Conservation (phyloP, 495 filamentous ascomycete genomes). For the Jackrogersella multiformis region DNA sequence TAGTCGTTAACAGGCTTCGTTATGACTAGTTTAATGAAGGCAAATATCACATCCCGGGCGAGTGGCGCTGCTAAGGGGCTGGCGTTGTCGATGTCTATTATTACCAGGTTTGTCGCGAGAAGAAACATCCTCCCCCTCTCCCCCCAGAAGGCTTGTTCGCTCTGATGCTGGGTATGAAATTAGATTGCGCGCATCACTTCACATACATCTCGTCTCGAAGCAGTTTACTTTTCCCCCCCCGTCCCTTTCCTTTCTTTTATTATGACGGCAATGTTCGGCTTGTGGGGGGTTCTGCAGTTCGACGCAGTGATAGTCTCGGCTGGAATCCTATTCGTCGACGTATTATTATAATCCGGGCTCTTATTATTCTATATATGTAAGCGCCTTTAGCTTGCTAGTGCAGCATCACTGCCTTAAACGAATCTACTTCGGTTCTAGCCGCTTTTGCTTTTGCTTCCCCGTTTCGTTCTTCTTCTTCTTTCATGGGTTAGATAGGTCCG, state of each 20-base stretch:
- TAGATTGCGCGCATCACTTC: constrained; percentile 3
- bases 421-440: not conserved
- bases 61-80: not conserved
- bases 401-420: not conserved
- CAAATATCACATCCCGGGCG: not conserved
- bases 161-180: not conserved
- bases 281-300: constrained; percentile 20
- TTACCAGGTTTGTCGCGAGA: constrained; percentile 13
- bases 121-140: no score
- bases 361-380: constrained; percentile 19
- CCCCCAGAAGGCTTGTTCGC: constrained; percentile 1
- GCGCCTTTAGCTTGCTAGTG: not conserved
- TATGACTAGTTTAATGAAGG: constrained; percentile 16
- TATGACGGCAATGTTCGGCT: constrained; percentile 22
- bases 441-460: constrained; percentile 1
- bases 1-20: not conserved
- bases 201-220: not conserved
- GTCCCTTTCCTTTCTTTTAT: not conserved
- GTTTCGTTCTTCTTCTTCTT: not conserved
- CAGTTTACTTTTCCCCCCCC: constrained; percentile 8
- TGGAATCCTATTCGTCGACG: constrained; percentile 36
- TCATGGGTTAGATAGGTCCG: constrained; percentile 9
- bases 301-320: constrained; percentile 16
- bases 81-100: not conserved
- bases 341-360: constrained; percentile 15